Conservation (phyloP, 176 grass and related monocot species). For the Cymbopogon citratus region DNA sequence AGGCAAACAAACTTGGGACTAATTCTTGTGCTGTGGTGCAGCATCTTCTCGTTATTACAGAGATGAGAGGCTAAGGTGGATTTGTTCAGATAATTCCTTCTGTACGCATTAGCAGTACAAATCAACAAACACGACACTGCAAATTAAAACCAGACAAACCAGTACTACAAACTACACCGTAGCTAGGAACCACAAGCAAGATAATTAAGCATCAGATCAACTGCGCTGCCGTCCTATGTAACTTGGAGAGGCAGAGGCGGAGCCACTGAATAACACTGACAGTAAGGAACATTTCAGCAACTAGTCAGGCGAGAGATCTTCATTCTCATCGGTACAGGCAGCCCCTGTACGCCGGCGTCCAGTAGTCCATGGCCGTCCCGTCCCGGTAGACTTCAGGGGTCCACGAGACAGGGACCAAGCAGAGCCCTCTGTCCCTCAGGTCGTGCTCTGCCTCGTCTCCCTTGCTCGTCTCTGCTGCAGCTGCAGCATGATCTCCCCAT, state of each 20-base stretch:
- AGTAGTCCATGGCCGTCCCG: conserved; percentile 67
- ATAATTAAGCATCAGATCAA: background rate
- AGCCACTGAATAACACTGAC: background rate
- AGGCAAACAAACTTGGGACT: background rate
- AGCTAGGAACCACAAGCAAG: conserved; percentile 23
- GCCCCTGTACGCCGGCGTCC: conserved; percentile 68
- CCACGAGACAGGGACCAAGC: conserved; percentile 80
- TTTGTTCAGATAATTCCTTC: conserved; percentile 4
- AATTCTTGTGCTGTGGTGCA: background rate
- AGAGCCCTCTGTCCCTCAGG: conserved; percentile 78
- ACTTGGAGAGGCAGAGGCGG: background rate
- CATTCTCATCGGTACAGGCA: conserved; percentile 63
- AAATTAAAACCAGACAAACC: conserved; percentile 16
- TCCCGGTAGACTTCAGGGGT: conserved; percentile 61
- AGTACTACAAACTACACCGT: background rate
- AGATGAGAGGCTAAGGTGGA: conserved; percentile 7
- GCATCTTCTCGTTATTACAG: background rate
- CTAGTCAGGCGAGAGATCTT: background rate
- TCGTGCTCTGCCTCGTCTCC: conserved; percentile 33
- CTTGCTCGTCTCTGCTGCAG: conserved; percentile 30
- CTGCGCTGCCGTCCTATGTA: background rate
- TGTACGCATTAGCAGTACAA: conserved; percentile 6
- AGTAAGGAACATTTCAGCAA: background rate
- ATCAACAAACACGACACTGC: conserved; percentile 9
- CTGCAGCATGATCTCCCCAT: conserved; percentile 43